Base-by-base conservation (phyloP, 2,329 filamentous ascomycete genomes). In the Aspergillus clavatus region DNA sequence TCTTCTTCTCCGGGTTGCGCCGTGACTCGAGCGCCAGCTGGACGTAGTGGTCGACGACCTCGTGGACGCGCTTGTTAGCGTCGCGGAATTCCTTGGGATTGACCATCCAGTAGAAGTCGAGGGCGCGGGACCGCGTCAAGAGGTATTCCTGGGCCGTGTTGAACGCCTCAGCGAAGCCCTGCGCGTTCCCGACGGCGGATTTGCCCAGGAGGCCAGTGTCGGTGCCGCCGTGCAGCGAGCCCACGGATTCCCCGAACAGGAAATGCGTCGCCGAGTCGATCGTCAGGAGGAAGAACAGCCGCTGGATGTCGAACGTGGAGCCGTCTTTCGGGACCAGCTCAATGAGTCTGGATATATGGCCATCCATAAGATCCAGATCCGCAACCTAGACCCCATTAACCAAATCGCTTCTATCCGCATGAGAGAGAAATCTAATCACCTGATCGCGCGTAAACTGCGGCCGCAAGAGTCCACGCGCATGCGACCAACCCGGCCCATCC, bases 201-300 rank as follows among this genome's bases (percentile, higher is more conserved):
- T 58, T 62, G 3, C 48, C 41, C 79, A 80, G 40, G 73, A 76
- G 3, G 76, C 80, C 45, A 0, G 80, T 79, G 14, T 63, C 58
- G 7, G 69, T 51, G 3, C 58, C 58, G 3, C 62, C 55, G 5
- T 61, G 45, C 57, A 72, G 65, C 50, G 76, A 81, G 36, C 78
- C 80, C 11, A 91, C 84, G 46, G 86, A 86, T 48, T 82, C 75
- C 3, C 90, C 90, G 1, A 95, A 79, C 21, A 96, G 71, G 63
- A 95, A 95, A 56, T 94, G 86, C 0, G 89, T 95, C 2, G 87
- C 82, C 3, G 87, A 84, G 67, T 96, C 90, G 12, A 95, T 75
- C 0, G 89, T 90, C 59, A 83, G 84, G 23, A 87, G 77, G 71
- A 88, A 94, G 68, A 95, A 85, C 31, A 95, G 72, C 47, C 88